phyloP scores from a whole-genome alignment of 2,329 filamentous ascomycete species.

The Stagonosporopsis chrysanthemi region DNA sequence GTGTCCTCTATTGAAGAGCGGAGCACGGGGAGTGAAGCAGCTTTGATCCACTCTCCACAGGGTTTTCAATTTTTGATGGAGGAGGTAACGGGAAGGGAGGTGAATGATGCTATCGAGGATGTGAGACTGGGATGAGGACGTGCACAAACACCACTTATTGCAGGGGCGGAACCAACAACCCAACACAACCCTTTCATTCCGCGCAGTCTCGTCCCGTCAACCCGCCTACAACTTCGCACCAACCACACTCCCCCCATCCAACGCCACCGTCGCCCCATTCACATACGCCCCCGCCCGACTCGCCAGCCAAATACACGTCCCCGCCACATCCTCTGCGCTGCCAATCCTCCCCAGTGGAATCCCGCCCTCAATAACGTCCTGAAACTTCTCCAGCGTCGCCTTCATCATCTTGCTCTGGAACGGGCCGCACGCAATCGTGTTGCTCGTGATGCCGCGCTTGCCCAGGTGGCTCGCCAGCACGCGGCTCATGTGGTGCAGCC shows the following conservation, averaged over 20 bases:
- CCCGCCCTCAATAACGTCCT: constrained; percentile 63
- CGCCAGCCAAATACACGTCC: constrained; percentile 73
- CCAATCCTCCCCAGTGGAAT: constrained; percentile 74
- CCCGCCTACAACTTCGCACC: constrained; percentile 43
- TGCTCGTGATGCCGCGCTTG: constrained; percentile 67
- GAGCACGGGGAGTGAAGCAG: too few relatives aligned
- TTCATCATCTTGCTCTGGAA: constrained; percentile 79
- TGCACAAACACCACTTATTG: too few relatives aligned
- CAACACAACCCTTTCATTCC: too few relatives aligned
- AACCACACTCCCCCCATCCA: constrained; percentile 52
- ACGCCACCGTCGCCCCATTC: constrained; percentile 53
- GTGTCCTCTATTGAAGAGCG: too few relatives aligned
- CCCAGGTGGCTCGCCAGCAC: constrained; percentile 71
- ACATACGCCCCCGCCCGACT: constrained; percentile 67
- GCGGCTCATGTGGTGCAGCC: constrained; percentile 68
- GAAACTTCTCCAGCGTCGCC: constrained; percentile 67
- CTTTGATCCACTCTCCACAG: too few relatives aligned
- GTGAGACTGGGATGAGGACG: too few relatives aligned
- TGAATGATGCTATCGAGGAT: too few relatives aligned
- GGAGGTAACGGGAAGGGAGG: too few relatives aligned
- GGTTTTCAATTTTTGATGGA: too few relatives aligned
- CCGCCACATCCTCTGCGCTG: constrained; percentile 71
- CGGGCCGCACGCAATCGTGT: constrained; percentile 75
- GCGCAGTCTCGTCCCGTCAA: too few relatives aligned
- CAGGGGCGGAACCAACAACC: too few relatives aligned